Conservation (phyloP, 1,284 basidiomycete species). For the Sporisorium scitamineum region DNA sequence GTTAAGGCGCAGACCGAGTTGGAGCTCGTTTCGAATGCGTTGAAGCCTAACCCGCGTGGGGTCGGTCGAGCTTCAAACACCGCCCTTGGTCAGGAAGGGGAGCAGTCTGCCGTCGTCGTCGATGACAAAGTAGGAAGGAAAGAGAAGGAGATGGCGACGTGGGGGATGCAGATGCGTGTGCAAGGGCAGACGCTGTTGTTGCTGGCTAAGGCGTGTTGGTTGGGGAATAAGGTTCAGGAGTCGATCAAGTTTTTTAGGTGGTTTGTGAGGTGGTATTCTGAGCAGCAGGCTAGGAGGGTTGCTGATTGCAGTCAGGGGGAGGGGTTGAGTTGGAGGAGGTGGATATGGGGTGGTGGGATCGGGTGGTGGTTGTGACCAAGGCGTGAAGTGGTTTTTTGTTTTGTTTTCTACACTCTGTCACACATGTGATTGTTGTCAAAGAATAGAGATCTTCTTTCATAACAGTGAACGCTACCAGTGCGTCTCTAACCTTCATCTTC, state of each 20-base stretch:
- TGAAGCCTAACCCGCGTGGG: constrained; percentile 16
- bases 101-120: neutral
- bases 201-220: constrained; percentile 30
- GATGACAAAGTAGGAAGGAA: too few relatives aligned
- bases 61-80: neutral
- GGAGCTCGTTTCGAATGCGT: constrained; percentile 36
- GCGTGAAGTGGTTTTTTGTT: constrained; percentile 2
- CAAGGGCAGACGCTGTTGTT: constrained; percentile 37
- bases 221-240: constrained; percentile 39
- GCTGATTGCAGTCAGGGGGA: neutral
- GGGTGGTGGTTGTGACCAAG: constrained; percentile 20
- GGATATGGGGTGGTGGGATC: constrained; percentile 44
- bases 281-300: constrained; percentile 20
- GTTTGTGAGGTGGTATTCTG: constrained; percentile 37
- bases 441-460: too few relatives aligned
- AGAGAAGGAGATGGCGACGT: neutral
- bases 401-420: too few relatives aligned
- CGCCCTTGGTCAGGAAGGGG: too few relatives aligned
- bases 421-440: too few relatives aligned
- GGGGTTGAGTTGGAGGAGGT: constrained; percentile 13
- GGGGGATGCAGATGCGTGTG: constrained; percentile 29
- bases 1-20: constrained; percentile 42
- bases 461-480: too few relatives aligned
- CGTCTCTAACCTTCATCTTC: constrained; percentile 36
- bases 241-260: constrained; percentile 34